These are phyloP conservation scores for Fagus sylvatica DNA, from an alignment of 306 rosid species.

Conservation along the genomic window DNA sequence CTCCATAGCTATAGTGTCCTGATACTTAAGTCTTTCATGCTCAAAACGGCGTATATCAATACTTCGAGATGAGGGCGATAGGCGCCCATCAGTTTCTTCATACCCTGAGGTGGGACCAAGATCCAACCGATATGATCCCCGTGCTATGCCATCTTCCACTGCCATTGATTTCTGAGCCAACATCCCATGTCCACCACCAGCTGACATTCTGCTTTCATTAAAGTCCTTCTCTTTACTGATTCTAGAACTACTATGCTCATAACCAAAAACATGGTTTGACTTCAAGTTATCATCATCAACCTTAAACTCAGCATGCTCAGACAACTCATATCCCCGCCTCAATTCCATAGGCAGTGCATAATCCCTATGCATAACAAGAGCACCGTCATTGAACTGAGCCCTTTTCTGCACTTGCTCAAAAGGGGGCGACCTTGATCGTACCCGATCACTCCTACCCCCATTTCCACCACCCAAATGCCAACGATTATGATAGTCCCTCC, in stretches of 20 bases:
- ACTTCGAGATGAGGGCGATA: constrained; percentile 42
- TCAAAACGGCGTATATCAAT: constrained; percentile 42
- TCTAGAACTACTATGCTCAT: constrained; percentile 34
- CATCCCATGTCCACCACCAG: constrained; percentile 39
- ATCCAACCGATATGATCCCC: constrained; percentile 49
- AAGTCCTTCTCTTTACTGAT: constrained; percentile 48
- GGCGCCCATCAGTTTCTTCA: constrained; percentile 37
- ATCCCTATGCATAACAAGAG: constrained; percentile 35
- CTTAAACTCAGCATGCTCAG: constrained; percentile 34
- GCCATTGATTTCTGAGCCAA: constrained; percentile 44
- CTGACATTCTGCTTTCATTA: constrained; percentile 41
- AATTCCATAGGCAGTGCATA: constrained; percentile 43
- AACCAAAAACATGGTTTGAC: constrained; percentile 28
- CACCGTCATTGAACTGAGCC: constrained; percentile 50
- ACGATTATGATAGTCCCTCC: constrained; percentile 45
- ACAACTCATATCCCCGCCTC: constrained; percentile 44
- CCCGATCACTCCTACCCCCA: constrained; percentile 41
- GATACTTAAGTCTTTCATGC: constrained; percentile 48
- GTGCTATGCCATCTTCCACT: constrained; percentile 36
- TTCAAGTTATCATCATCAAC: constrained; percentile 40
- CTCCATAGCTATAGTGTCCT: constrained; percentile 38
- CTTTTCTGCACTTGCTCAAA: constrained; percentile 43
- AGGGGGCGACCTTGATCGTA: constrained; percentile 57
- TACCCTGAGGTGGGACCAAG: constrained; percentile 32
- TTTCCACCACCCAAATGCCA: constrained; percentile 55